A percentile compares a stretch with the other conserved stretches of the same genome.
Evolutionary conservation across 2,329 filamentous ascomycete genomes (phyloP).

Genomic region (Pseudogymnoascus destructans): DNA sequence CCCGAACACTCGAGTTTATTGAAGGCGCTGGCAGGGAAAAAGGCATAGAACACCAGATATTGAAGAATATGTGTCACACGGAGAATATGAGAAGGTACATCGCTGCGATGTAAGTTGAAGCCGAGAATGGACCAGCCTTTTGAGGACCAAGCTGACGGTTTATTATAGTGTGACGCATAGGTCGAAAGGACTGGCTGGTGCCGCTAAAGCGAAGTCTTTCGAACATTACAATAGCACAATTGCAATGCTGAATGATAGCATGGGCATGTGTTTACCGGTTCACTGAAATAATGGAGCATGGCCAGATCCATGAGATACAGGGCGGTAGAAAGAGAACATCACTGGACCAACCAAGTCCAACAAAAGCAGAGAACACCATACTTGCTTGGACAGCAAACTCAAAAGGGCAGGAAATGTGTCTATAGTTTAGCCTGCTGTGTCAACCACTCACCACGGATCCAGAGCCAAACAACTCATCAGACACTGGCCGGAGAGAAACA

Average conservation of each 20-base stretch:
- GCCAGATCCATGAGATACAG: neutral
- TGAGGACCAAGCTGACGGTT: neutral
- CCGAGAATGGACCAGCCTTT: neutral
- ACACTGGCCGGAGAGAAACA: neutral
- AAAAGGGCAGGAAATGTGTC: neutral
- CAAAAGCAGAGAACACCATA: neutral
- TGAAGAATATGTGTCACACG: constrained; percentile 54
- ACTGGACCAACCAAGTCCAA: neutral
- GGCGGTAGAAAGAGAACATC: neutral
- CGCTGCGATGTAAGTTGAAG: neutral
- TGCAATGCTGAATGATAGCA: constrained; percentile 59
- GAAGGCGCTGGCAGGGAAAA: constrained; percentile 46
- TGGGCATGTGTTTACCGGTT: constrained; percentile 47
- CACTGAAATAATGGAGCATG: neutral
- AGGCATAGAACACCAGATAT: constrained; percentile 58
- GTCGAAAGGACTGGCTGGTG: constrained; percentile 13
- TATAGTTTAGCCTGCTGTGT: neutral
- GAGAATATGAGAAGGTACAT: constrained; percentile 14
- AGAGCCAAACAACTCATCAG: neutral
- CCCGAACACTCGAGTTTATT: constrained; percentile 59
- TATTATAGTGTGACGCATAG: constrained; percentile 16
- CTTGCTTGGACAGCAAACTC: neutral
- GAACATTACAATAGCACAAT: constrained; percentile 57
- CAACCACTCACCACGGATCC: neutral
- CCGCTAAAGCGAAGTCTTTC: constrained; percentile 24